Evolutionary conservation across 768 basidiomycete genomes (phyloP).

Genomic region (Terana coerulea): DNA sequence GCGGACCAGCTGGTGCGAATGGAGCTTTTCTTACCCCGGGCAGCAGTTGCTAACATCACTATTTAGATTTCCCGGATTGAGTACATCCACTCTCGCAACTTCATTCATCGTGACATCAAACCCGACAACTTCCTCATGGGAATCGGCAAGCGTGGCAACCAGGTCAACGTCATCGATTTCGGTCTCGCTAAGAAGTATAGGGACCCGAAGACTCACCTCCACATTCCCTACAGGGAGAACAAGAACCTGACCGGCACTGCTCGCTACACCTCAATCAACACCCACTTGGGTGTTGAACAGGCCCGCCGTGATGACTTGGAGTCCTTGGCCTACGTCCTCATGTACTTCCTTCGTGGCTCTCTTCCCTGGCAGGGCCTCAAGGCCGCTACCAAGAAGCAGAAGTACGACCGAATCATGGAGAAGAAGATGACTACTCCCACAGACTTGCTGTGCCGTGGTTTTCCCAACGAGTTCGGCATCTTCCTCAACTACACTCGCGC

Average conservation of each 20-base stretch:
- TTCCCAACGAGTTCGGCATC: conserved; percentile 99
- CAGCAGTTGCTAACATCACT: conserved; percentile 13
- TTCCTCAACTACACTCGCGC: conserved; percentile 99
- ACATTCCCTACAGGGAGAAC: conserved; percentile 99
- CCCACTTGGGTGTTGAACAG: conserved; percentile 97
- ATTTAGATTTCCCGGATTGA: conserved; percentile 93
- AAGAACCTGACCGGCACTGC: conserved; percentile 99
- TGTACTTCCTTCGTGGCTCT: conserved; percentile 99
- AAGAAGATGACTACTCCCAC: conserved; percentile 99
- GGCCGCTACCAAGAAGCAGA: conserved; percentile 99
- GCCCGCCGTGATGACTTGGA: conserved; percentile 97
- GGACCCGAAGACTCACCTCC: conserved; percentile 98
- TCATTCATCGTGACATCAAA: conserved; percentile 97
- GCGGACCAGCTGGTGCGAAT: conserved; percentile 89
- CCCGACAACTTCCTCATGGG: conserved; percentile 99
- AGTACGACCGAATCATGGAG: conserved; percentile 99
- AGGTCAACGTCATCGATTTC: conserved; percentile 98
- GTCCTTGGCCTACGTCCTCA: conserved; percentile 96
- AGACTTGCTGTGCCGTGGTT: conserved; percentile 96
- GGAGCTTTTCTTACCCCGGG: background rate
- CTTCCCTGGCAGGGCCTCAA: conserved; percentile 99
- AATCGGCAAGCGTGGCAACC: conserved; percentile 98
- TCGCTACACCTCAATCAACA: conserved; percentile 99
- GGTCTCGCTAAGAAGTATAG: conserved; percentile 99
- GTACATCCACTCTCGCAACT: conserved; percentile 99